These are phyloP conservation scores for Naganishia onofrii DNA, from an alignment of 768 basidiomycete species.

Conservation along the genomic window DNA sequence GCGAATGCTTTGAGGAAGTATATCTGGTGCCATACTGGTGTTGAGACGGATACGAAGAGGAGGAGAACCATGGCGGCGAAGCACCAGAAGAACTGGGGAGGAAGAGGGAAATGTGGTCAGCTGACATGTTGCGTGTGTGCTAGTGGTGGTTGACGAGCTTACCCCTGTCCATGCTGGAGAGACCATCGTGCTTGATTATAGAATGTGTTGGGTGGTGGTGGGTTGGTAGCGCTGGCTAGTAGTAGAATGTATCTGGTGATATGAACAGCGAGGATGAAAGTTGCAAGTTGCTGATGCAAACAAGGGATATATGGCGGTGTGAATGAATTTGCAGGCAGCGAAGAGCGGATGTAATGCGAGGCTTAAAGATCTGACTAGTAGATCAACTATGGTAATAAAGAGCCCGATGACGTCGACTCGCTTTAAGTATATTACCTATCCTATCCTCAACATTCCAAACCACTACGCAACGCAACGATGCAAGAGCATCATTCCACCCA, in stretches of 20 bases:
- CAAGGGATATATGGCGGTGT: too few species aligned
- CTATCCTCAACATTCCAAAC: too few species aligned
- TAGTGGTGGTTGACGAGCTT: background rate
- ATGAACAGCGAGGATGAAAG: background rate
- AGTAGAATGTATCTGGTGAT: background rate
- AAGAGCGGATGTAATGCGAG: too few species aligned
- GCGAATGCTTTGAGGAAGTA: conserved; percentile 64
- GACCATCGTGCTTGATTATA: conserved; percentile 23
- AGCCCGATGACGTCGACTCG: too few species aligned
- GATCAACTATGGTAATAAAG: too few species aligned
- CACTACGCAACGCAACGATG: too few species aligned
- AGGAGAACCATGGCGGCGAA: conserved; percentile 67
- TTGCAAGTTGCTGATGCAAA: background rate
- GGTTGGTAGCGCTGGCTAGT: conserved; percentile 6
- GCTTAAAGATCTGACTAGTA: too few species aligned
- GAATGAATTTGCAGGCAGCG: too few species aligned
- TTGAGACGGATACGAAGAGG: conserved; percentile 61
- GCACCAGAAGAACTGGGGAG: conserved; percentile 59
- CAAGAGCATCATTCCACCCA: too few species aligned
- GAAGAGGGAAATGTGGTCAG: background rate
- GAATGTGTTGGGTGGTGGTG: background rate
- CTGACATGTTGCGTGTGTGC: background rate
- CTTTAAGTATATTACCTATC: too few species aligned
- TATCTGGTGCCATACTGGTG: conserved; percentile 70
- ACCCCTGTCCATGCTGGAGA: conserved; percentile 30